Conservation (phyloP, 2,329 filamentous ascomycete genomes). For the Acephala macrosclerotiorum region DNA sequence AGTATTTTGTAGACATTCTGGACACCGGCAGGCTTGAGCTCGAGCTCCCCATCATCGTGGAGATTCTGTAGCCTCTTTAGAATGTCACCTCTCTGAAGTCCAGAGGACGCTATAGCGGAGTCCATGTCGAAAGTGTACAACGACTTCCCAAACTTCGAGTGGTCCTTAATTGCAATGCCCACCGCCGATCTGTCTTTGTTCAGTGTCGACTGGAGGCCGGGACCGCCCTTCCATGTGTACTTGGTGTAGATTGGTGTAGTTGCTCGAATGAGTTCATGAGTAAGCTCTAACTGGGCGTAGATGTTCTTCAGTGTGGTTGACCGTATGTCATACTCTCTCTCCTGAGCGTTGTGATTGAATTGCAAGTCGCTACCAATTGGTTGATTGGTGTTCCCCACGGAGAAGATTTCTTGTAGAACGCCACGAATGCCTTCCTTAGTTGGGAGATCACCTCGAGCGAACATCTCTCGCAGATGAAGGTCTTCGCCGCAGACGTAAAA, state of each 20-base stretch:
- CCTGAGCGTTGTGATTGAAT: slow-evolving; percentile 53
- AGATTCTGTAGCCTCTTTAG: slow-evolving; percentile 62
- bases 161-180: slow-evolving; percentile 52
- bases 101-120: slow-evolving; percentile 41
- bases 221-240: slow-evolving; percentile 57
- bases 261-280: slow-evolving; percentile 62
- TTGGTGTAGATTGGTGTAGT: slow-evolving; percentile 63
- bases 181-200: slow-evolving; percentile 50
- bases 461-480: slow-evolving; percentile 64
- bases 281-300: slow-evolving; percentile 67
- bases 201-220: slow-evolving; percentile 44
- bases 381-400: slow-evolving; percentile 42
- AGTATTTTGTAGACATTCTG: slow-evolving; percentile 61
- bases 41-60: slow-evolving; percentile 56
- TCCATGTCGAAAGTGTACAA: slow-evolving; percentile 59
- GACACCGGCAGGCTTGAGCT: slow-evolving; percentile 60
- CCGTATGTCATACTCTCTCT: slow-evolving; percentile 61
- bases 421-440: slow-evolving; percentile 55
- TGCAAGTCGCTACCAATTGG: slow-evolving; percentile 54
- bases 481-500: slow-evolving; percentile 64
- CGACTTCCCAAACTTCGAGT: slow-evolving; percentile 51
- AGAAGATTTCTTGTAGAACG: slow-evolving; percentile 61
- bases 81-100: slow-evolving; percentile 54
- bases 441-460: slow-evolving; percentile 65
- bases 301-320: slow-evolving; percentile 57